Evolutionary conservation across 768 basidiomycete genomes (phyloP).

Genomic region (Boletus eberwhitei): DNA sequence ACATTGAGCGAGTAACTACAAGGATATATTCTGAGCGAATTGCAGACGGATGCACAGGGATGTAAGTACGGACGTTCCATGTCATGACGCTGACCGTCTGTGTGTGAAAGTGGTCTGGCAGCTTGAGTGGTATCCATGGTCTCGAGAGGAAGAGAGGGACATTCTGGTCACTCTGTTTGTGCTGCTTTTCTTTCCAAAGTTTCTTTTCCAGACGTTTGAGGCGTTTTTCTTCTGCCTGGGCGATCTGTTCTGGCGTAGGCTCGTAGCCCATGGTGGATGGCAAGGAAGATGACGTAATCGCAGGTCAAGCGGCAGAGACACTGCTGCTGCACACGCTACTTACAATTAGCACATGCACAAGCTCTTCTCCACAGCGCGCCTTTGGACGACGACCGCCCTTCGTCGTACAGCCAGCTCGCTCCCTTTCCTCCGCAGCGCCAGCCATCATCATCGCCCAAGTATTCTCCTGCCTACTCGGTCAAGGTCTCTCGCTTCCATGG

Average conservation of each 20-base stretch:
- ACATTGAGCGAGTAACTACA: constrained; percentile 71
- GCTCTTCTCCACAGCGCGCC: constrained; percentile 27
- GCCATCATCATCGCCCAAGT: constrained; percentile 1
- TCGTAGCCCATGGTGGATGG: constrained; percentile 15
- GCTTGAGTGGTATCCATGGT: constrained; percentile 36
- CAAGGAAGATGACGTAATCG: constrained; percentile 17
- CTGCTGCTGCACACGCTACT: neutral
- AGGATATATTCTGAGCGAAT: constrained; percentile 1
- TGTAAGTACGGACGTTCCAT: constrained; percentile 69
- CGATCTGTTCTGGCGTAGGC: constrained; percentile 55
- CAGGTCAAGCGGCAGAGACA: neutral
- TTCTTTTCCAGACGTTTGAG: constrained; percentile 46
- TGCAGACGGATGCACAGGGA: neutral
- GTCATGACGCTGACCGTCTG: constrained; percentile 56
- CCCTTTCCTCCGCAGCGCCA: neutral
- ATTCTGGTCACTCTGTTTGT: neutral
- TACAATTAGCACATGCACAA: constrained; percentile 20
- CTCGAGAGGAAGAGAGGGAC: constrained; percentile 17
- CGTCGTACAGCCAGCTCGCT: constrained; percentile 4
- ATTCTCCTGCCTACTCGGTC: neutral
- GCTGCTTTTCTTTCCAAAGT: constrained; percentile 22
- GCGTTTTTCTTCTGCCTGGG: constrained; percentile 46
- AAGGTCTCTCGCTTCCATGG: constrained; percentile 29
- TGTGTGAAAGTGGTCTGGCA: neutral
- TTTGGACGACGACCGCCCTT: constrained; percentile 13